Base-by-base conservation (phyloP, 1,139 yeast species). In the Lodderomyces pseudojiufengensis region DNA sequence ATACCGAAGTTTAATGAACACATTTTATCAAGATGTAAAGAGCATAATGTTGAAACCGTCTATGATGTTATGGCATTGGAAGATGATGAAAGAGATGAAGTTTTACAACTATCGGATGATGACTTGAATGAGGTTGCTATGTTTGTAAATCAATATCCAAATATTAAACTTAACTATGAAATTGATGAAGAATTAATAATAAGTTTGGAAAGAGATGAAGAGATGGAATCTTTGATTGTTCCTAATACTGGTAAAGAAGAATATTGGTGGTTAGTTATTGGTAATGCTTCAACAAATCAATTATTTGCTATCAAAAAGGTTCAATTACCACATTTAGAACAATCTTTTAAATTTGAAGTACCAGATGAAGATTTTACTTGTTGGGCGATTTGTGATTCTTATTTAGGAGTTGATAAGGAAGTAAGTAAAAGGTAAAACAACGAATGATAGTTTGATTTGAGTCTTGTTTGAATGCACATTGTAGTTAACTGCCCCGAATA, bases 341-440 rank as follows among this genome's bases (percentile, higher is more conserved):
- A 81, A 50, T 51, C 61, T 3, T 65, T 82, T 13, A 75, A 73
- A 20, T 75, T 85, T 45, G 65, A 78, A 0, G 55, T 85, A 13
- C 81, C 88, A 0, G 56, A 61, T 6, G 83, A 80, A 39, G 57
- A 70, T 9, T 59, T 88, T 27, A 76, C 80, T 1, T 62, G 87
- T 2, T 90, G 95, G 95, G 81, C 92, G 51, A 75, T 90, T 59
- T 84, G 97, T 59, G 97, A 90, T 52, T 82, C 95, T 0, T 92
- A 90, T 52, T 50, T 86, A 22, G 97, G 88, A 54, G 95, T 88
- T 2, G 98, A 92, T 54, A 86, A 85, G 54, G 96, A 90, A 59
- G 70, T 78, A 16, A 57, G 58, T 22, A 18, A 18, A 18, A 18
- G 7, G 20, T 18, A 18, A 18, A n/a, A n/a, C n/a, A n/a, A n/a